These are phyloP conservation scores for Leccinum broughii DNA, from an alignment of 768 basidiomycete genomes.

Conservation along the genomic window DNA sequence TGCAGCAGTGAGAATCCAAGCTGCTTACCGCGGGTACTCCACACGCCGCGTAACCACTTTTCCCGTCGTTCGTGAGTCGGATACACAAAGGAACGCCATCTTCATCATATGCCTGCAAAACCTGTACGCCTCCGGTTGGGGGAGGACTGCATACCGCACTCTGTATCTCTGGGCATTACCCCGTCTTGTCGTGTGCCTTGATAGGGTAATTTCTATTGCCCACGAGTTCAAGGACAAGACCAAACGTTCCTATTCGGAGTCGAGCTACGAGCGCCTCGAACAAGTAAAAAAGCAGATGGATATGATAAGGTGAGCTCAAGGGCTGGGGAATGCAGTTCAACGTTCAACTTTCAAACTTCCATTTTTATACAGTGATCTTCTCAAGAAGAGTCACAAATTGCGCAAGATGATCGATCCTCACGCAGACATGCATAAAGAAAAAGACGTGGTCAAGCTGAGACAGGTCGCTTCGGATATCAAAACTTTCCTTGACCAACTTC, in stretches of 20 bases:
- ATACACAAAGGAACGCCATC: constrained; percentile 20
- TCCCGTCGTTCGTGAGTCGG: constrained; percentile 14
- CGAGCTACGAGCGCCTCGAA: constrained; percentile 39
- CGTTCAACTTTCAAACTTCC: background rate
- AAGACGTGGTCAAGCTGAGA: constrained; percentile 30
- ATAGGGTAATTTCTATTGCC: constrained; percentile 31
- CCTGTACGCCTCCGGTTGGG: constrained; percentile 31
- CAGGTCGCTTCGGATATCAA: constrained; percentile 27
- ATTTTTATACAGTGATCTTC: constrained; percentile 20
- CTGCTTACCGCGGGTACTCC: constrained; percentile 13
- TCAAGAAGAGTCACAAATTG: constrained; percentile 29
- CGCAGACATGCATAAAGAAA: constrained; percentile 28
- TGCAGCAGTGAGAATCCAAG: constrained; percentile 28
- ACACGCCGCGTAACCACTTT: constrained; percentile 3
- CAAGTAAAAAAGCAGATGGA: constrained; percentile 31
- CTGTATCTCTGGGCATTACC: constrained; percentile 42
- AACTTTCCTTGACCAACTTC: constrained; percentile 29
- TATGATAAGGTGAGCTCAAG: constrained; percentile 33
- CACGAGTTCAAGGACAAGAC: constrained; percentile 31
- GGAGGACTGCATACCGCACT: constrained; percentile 32
- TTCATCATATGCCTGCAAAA: constrained; percentile 33
- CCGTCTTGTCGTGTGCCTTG: constrained; percentile 42
- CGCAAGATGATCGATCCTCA: constrained; percentile 35
- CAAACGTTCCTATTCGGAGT: constrained; percentile 31
- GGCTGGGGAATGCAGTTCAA: background rate